Conservation (phyloP, 768 basidiomycete species). For the Rhodotorula kratochvilovae region DNA sequence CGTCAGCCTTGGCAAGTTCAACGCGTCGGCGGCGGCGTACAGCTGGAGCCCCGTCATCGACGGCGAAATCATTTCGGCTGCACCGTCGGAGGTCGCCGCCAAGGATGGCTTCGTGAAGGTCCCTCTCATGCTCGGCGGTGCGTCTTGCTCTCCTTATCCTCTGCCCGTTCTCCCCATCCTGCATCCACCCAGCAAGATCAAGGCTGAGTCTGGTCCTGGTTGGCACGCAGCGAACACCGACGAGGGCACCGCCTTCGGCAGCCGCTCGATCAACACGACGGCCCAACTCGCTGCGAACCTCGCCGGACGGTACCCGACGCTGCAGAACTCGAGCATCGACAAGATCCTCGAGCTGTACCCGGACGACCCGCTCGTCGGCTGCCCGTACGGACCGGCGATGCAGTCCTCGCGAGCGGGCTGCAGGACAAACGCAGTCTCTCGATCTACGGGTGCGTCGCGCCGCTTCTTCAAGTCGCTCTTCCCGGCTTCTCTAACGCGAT, state of each 20-base stretch:
- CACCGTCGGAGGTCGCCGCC: slow-evolving; percentile 7
- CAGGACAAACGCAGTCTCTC: slow-evolving; percentile 37
- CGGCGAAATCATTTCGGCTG: slow-evolving; percentile 14
- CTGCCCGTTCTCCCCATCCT: too few species aligned
- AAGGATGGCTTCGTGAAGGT: slow-evolving; percentile 25
- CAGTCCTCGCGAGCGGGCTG: slow-evolving; percentile 25
- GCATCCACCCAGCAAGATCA: too few species aligned
- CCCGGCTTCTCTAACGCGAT: too few species aligned
- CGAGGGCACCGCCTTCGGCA: slow-evolving; percentile 27
- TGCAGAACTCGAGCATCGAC: slow-evolving; percentile 16
- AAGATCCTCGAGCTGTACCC: slow-evolving; percentile 30
- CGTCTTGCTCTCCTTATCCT: too few species aligned
- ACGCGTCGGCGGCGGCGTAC: slow-evolving; percentile 18
- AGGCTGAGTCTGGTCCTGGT: not conserved
- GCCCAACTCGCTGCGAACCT: slow-evolving; percentile 14
- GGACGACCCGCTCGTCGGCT: slow-evolving; percentile 29
- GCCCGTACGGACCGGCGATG: slow-evolving; percentile 40
- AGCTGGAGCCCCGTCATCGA: slow-evolving; percentile 27
- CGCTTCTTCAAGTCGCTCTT: too few species aligned
- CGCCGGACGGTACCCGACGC: not conserved
- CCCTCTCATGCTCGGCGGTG: slow-evolving; percentile 34
- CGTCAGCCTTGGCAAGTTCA: slow-evolving; percentile 27
- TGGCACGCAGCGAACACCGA: slow-evolving; percentile 18
- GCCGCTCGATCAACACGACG: slow-evolving; percentile 15
- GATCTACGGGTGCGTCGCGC: not conserved